Evolutionary conservation across 805 yeast genomes (phyloP), one percentile per base, ranked within the genome.

Genomic region (Candida arabinofermentans): DNA sequence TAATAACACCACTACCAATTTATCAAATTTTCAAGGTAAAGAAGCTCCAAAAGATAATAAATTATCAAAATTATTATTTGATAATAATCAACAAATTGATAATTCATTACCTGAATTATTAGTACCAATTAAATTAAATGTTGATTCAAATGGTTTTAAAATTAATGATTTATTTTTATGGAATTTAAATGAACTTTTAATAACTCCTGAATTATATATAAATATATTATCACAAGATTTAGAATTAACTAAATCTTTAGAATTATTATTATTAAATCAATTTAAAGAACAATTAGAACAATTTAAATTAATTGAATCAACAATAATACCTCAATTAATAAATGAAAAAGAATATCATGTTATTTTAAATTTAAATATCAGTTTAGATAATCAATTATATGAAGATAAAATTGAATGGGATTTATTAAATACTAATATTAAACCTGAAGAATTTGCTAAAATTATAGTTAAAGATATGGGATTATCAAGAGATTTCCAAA

Each of bases 321-420:
- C 86, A 24, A 79, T 80, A 40, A 70, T 88, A 22, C 91, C 95
- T 14, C 60, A 53, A 27, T 39, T 52, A 39, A 44, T 49, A 22
- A 51, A 48, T 29, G 63, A 60, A 43, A 67, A 65, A 29, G 86
- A 81, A 43, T 65, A 82, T 23, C 93, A 86, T 55, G 95, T 86
- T 1, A 74, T 93, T 3, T 74, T 93, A 27, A 86, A 88, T 49
- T 64, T 93, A 29, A 81, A 91, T 13, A 86, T 93, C 37, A 87
- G 84, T 57, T 67, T 93, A 47, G 88, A 89, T 49, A 86, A 86
- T 58, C 82, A 81, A 52, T 72, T 90, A 32, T 89, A 81, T 55
- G 96, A 89, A 52, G 99, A 93, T 63, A 84, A 85, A 59, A 83
- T 93, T 49, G 98, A 93, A 64, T 91, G 98, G 98, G 95, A 93